Evolutionary conservation across 768 basidiomycete genomes (phyloP), one percentile per base, ranked within the genome.

Genomic region (Rhodotorula toruloides): DNA sequence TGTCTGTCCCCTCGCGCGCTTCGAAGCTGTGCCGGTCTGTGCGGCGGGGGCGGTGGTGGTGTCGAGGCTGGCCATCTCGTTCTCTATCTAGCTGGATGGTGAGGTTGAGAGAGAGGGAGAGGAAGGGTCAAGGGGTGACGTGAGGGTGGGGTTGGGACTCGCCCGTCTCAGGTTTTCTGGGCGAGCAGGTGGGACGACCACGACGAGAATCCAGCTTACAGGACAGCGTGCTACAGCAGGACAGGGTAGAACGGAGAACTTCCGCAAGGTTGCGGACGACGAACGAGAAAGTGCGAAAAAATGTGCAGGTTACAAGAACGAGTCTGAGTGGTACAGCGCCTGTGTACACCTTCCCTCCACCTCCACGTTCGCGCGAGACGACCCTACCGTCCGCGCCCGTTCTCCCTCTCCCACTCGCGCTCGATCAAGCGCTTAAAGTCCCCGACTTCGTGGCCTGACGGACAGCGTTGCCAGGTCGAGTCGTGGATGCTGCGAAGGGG

Each of bases 371-470:
- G n/a, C n/a, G n/a, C n/a, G n/a, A n/a, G n/a, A n/a, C n/a, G n/a
- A n/a, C n/a, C n/a, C n/a, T n/a, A n/a, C n/a, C n/a, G n/a, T 19
- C n/a, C 47, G 11, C 47, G 16, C 19, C 25, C 71, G 75, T 90
- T 91, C 63, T 91, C 78, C 69, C 78, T 79, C 65, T 83, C 78
- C 74, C 87, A 90, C 74, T 86, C 90, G 21, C 84, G 80, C 60
- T 88, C 83, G 72, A 94, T 90, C 76, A 87, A 86, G 61, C 80
- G 77, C 40, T 89, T 84, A 77, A 94, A 91, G 76, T 93, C 90
- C 21, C 80, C 76, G 32, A 83, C 80, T 48, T 81, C 77, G 76
- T 93, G 90, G 19, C 91, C 91, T 61, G 83, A 83, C 88, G 91
- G 65, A 76, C 89, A 93, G 52, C 85, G 78, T 74, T 87, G 85